Evolutionary conservation across 2,329 filamentous ascomycete genomes (phyloP).

Genomic region (Hypoxylon sp.): DNA sequence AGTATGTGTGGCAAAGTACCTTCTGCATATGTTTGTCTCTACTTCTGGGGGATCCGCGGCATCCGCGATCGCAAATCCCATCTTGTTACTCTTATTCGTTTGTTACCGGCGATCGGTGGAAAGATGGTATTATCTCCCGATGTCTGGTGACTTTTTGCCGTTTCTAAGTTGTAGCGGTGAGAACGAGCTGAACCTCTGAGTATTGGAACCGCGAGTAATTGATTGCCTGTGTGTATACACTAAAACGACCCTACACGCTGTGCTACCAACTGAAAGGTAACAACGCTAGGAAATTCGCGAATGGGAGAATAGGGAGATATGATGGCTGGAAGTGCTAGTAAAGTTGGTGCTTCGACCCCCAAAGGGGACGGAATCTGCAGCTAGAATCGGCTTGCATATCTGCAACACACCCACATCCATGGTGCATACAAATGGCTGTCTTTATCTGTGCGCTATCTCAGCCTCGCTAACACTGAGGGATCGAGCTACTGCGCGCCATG

Average conservation of each 20-base stretch:
- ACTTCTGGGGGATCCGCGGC: constrained; percentile 25
- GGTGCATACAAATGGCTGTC: constrained; percentile 18
- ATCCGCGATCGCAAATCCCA: constrained; percentile 37
- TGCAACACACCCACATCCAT: constrained; percentile 46
- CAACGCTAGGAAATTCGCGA: constrained; percentile 35
- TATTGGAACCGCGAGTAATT: constrained; percentile 29
- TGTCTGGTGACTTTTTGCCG: constrained; percentile 38
- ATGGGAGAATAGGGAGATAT: constrained; percentile 41
- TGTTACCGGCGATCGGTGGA: constrained; percentile 14
- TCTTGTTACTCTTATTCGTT: background rate
- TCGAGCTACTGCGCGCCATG: constrained; percentile 27
- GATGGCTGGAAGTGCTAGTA: constrained; percentile 20
- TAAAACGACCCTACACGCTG: constrained; percentile 21
- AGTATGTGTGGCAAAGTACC: constrained; percentile 12
- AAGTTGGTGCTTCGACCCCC: constrained; percentile 31
- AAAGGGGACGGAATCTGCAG: constrained; percentile 40
- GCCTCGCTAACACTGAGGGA: constrained; percentile 29
- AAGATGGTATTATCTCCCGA: constrained; percentile 21
- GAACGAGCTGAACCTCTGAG: constrained; percentile 29
- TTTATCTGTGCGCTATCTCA: constrained; percentile 35
- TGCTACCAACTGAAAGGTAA: constrained; percentile 39
- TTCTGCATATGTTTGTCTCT: constrained; percentile 5
- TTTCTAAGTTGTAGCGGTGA: constrained; percentile 41
- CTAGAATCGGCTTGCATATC: constrained; percentile 44
- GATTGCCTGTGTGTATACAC: constrained; percentile 14